phyloP scores from a whole-genome alignment of 1,284 basidiomycete genomes.

The Hymenochaete sp. region DNA sequence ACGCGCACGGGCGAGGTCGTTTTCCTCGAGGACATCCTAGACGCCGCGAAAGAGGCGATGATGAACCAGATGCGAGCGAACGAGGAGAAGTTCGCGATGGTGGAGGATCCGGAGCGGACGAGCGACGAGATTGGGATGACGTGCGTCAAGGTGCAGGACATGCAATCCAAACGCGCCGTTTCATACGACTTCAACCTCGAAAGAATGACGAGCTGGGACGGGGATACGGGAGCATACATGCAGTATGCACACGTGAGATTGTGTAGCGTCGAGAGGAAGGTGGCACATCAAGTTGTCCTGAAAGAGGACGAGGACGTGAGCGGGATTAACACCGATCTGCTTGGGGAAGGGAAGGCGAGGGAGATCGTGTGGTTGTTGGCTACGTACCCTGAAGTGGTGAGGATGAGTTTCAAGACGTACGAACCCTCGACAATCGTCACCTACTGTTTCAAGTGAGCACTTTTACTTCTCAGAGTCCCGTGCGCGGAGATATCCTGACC shows the following conservation, averaged over 20 bases:
- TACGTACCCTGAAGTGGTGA: conserved; percentile 86
- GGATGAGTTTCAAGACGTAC: conserved; percentile 73
- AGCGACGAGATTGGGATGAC: conserved; percentile 88
- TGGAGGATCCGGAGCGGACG: conserved; percentile 82
- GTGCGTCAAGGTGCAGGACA: conserved; percentile 98
- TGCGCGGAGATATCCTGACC: too few species aligned
- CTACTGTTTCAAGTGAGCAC: conserved; percentile 14
- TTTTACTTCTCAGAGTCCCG: not conserved
- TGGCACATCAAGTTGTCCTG: conserved; percentile 80
- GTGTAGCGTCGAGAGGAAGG: conserved; percentile 89
- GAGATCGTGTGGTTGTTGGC: conserved; percentile 85
- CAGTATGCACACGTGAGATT: conserved; percentile 97
- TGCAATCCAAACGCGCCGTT: conserved; percentile 71
- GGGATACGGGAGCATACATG: conserved; percentile 92
- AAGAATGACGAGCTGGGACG: conserved; percentile 93
- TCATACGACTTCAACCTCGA: conserved; percentile 88
- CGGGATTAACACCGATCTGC: conserved; percentile 61
- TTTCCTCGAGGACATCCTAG: conserved; percentile 92
- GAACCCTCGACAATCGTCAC: conserved; percentile 81
- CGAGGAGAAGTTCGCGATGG: conserved; percentile 83
- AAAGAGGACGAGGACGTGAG: conserved; percentile 48
- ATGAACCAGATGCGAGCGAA: conserved; percentile 96
- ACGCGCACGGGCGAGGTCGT: conserved; percentile 95
- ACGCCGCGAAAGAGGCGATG: conserved; percentile 87
- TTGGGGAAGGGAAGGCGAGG: conserved; percentile 69